Percentiles rank a stretch among this genome's conserved stretches.
phyloP scores from a whole-genome alignment of 805 yeast species.

The Nakazawaea ernobii region DNA sequence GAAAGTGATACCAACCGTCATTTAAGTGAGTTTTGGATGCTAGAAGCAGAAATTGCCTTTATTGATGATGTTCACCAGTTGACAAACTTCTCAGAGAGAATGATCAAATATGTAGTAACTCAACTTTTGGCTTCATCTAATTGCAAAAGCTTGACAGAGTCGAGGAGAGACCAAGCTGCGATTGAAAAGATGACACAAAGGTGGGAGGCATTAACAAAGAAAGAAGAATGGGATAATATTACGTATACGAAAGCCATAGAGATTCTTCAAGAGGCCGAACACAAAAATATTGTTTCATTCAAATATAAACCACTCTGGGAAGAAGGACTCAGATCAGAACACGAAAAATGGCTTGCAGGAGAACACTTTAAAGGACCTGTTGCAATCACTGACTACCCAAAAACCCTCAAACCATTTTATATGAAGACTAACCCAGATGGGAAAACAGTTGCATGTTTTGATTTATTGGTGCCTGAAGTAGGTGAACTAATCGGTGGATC shows the following conservation, averaged over 20 bases:
- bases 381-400: constrained; percentile 87
- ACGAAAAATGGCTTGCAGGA: constrained; percentile 88
- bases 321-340: constrained; percentile 70
- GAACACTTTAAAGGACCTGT: constrained; percentile 65
- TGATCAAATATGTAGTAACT: constrained; percentile 53
- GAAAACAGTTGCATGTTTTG: constrained; percentile 83
- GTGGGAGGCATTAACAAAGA: constrained; percentile 51
- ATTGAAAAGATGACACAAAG: constrained; percentile 34
- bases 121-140: constrained; percentile 22
- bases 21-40: constrained; percentile 94
- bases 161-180: constrained; percentile 34
- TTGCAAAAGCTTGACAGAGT: constrained; percentile 27
- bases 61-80: constrained; percentile 51
- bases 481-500: constrained; percentile 97
- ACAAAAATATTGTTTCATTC: constrained; percentile 27
- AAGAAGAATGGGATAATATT: constrained; percentile 56
- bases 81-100: constrained; percentile 59
- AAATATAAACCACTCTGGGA: constrained; percentile 58
- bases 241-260: constrained; percentile 75
- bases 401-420: constrained; percentile 77
- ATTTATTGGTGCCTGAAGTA: constrained; percentile 79
- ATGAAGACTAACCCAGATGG: constrained; percentile 56
- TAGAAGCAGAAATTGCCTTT: constrained; percentile 85
- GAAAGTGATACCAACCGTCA: constrained; percentile 87
- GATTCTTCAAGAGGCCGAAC: constrained; percentile 32